These are phyloP conservation scores for Backusella tarrabulga DNA, from an alignment of 192 early-diverging fungal genomes.

Conservation along the genomic window DNA sequence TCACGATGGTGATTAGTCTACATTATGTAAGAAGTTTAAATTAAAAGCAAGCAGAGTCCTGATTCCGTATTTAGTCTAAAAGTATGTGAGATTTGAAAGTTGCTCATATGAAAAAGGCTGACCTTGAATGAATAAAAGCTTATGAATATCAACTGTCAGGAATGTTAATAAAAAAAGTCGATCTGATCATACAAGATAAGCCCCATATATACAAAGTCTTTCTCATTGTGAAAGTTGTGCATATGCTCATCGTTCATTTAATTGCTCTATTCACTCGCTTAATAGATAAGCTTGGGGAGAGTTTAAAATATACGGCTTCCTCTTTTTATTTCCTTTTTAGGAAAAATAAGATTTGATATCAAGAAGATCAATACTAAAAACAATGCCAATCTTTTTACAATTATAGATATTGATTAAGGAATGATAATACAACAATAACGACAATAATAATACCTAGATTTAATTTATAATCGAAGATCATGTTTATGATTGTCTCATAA, in stretches of 20 bases:
- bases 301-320: neutral
- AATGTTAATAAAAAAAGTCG: neutral
- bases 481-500: too few species aligned
- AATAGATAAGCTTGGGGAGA: neutral
- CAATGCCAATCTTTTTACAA: neutral
- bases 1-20: neutral
- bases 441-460: too few species aligned
- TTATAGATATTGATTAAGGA: too few species aligned
- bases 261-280: neutral
- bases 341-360: neutral
- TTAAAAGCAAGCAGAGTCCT: neutral
- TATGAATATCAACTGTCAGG: neutral
- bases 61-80: neutral
- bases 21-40: neutral
- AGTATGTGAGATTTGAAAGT: neutral
- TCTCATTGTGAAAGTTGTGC: neutral
- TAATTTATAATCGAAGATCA: too few species aligned
- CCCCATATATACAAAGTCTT: neutral
- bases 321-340: neutral
- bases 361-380: neutral
- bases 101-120: neutral
- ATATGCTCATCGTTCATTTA: neutral
- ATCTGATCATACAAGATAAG: neutral
- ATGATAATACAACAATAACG: too few species aligned
- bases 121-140: neutral